Conservation (phyloP, 148 eudicot genomes). For the Hydrangea macrophylla region DNA sequence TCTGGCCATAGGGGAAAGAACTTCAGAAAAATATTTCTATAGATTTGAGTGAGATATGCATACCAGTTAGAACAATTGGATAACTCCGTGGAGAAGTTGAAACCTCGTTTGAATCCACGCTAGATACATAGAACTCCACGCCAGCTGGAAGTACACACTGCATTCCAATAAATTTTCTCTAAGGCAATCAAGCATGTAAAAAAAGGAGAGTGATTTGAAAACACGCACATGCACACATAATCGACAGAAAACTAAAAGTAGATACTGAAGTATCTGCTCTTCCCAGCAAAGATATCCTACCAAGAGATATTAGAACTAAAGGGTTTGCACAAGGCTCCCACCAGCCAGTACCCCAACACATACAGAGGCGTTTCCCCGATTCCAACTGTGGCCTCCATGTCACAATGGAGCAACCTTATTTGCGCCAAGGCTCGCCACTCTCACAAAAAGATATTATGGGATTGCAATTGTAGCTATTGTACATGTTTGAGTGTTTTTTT, state of each 20-base stretch:
- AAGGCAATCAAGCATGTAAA: neutral
- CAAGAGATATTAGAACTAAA: too few relatives aligned
- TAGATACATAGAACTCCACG: constrained; percentile 69
- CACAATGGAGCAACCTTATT: too few relatives aligned
- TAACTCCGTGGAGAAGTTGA: constrained; percentile 81
- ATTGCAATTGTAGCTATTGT: too few relatives aligned
- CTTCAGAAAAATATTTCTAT: constrained; percentile 1
- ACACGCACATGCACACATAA: neutral
- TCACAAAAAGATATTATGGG: too few relatives aligned
- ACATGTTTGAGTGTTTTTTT: too few relatives aligned
- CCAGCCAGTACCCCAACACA: too few relatives aligned
- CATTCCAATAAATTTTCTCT: constrained; percentile 20
- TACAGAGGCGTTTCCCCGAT: too few relatives aligned
- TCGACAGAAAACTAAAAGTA: neutral
- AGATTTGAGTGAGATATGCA: constrained; percentile 10
- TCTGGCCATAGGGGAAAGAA: neutral
- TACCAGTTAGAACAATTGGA: constrained; percentile 97
- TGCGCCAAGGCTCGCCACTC: too few relatives aligned
- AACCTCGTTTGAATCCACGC: constrained; percentile 50
- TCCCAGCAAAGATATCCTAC: constrained; percentile 7
- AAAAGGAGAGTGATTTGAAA: neutral
- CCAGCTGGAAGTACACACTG: constrained; percentile 99
- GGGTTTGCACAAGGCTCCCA: too few relatives aligned
- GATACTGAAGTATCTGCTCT: neutral
- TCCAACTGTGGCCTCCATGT: too few relatives aligned